Evolutionary conservation across 371 early-diverging fungal genomes (phyloP), one percentile per base, ranked within the genome.

Genomic region (Mortierella sp.): DNA sequence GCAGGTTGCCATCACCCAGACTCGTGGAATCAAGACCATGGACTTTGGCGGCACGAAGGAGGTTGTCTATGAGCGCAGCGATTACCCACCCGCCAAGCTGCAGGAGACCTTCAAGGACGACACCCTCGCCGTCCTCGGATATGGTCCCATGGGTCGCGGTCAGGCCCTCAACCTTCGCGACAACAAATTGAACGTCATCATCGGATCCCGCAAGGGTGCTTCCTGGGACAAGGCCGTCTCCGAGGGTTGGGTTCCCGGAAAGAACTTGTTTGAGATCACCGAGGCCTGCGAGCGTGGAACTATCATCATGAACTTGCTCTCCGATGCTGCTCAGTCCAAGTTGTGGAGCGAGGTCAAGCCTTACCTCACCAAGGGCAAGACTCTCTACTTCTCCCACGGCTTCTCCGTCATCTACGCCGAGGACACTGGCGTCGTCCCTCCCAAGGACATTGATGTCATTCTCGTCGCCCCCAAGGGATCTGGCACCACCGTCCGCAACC

Each of bases 341-440:
- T 87, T 91, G 72, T 98, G 98, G 98, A 87, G 91, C 74, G 80
- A 89, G 67, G 87, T 98, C 86, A 90, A 92, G 86, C 92, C 93
- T 56, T 88, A 90, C 79, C 79, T 98, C 61, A 96, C 96, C 72
- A 93, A 94, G 71, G 98, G 96, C 80, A 98, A 98, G 91, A 97
- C 97, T 28, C 92, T 98, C 58, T 96, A 95, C 89, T 98, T 98
- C 85, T 94, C 95, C 60, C 97, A 98, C 87, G 98, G 98, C 67
- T 98, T 98, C 86, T 92, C 93, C 65, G 90, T 98, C 59, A 93
- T 96, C 67, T 98, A 91, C 87, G 86, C 93, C 68, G 92, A 96
- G 61, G 92, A 96, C 80, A 98, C 98, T 59, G 82, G 93, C 58
- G 92, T 98, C 64, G 83, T 92, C 47, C 93, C 96, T 13, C 97